Percentiles rank a stretch among this genome's conserved stretches.
phyloP scores from a whole-genome alignment of 2,329 filamentous ascomycete species.

The Pseudocercospora ulei region DNA sequence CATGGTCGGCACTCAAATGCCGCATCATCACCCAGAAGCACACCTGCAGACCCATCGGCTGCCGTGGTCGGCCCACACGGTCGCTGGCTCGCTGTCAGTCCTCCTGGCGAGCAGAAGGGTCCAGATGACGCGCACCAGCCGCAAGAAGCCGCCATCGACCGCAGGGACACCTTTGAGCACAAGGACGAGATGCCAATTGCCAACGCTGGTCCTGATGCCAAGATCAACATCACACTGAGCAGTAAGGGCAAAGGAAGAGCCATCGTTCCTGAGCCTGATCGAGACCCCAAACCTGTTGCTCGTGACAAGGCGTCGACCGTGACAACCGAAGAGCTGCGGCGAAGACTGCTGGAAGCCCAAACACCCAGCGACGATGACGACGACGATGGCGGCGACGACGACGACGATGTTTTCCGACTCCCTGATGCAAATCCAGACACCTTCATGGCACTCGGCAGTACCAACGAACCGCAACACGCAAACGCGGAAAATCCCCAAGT shows the following conservation, averaged over 20 bases:
- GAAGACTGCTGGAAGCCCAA: conserved; percentile 9
- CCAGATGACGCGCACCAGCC: not conserved
- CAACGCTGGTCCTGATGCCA: conserved; percentile 33
- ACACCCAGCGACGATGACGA: not conserved
- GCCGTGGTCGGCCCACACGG: conserved; percentile 13
- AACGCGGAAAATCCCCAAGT: conserved; percentile 5
- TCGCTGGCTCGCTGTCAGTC: conserved; percentile 17
- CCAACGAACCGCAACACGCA: not conserved
- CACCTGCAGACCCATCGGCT: conserved; percentile 7
- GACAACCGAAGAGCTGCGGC: not conserved
- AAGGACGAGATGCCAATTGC: conserved; percentile 31
- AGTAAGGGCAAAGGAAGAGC: conserved; percentile 24
- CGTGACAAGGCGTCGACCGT: too few relatives aligned
- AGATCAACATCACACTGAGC: conserved; percentile 30
- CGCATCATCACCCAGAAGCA: conserved; percentile 3
- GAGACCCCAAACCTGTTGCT: conserved; percentile 1
- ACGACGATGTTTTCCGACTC: conserved; percentile 18
- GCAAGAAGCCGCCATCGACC: conserved; percentile 6
- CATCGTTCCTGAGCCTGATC: conserved; percentile 26
- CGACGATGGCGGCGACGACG: conserved; percentile 7
- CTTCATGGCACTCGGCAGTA: not conserved
- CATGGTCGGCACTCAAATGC: conserved; percentile 5
- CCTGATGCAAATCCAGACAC: conserved; percentile 15
- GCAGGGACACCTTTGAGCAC: conserved; percentile 13
- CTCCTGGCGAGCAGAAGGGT: conserved; percentile 5